Base-by-base conservation (phyloP, 2,329 filamentous ascomycete species). In the Beauveria bassiana region DNA sequence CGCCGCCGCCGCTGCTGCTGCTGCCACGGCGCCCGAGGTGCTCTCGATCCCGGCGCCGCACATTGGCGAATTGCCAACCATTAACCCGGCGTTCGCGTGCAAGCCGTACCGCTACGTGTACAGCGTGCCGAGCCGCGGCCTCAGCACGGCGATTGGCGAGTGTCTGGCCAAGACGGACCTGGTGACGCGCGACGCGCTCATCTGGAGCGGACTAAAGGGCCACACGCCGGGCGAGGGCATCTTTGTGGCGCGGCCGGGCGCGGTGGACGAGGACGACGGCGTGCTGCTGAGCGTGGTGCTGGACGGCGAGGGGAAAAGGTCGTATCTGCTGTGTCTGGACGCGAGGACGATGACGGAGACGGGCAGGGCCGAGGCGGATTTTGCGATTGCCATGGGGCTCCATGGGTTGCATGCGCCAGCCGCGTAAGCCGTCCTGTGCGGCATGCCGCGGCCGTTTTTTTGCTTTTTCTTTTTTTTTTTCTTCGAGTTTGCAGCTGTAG, bases 181-280 rank as follows among this genome's bases (percentile, higher is more conserved):
- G 3, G 66, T 71, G 24, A 83, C 79, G 0, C 73, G 78, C 43
- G 73, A 74, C 31, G 71, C 74, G 0, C 64, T 78, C 2, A 73
- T 77, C 63, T 88, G 86, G 86, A 75, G 79, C 18, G 73, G 72
- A 5, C 73, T 73, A 1, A 70, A 72, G 0, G 82, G 79, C 0
- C 84, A 88, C 67, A 86, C 83, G 0, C 86, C 86, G 0, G 81
- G 85, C 5, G 86, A 88, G 69, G 75, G 85, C 1, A 83, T 88
- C 45, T 89, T 88, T 62, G 75, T 89, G 1, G 72, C 78, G 0
- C 50, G 62, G 18, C 65, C 67, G 10, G 67, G 62, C 12, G 66
- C 74, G 0, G 8, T 14, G 26, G 75, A 72, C 0, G 84, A 86
- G 66, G 85, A 87, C 65, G 81, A 81, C 59, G 83, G 83, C 0